Conservation (phyloP, 2,329 filamentous ascomycete genomes). For the Fusarium nelsonii region DNA sequence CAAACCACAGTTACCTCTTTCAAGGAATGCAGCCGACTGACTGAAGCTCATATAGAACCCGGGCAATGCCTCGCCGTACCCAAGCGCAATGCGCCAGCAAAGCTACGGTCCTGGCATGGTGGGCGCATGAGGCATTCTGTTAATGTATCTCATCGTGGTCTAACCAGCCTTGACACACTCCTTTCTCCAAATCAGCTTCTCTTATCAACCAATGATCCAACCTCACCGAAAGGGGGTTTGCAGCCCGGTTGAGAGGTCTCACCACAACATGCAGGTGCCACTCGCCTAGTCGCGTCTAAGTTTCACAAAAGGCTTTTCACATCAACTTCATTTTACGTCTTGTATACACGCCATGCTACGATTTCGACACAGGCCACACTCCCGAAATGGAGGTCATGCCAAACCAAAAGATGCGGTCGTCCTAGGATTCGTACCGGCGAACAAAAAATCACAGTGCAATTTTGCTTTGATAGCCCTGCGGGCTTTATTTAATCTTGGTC, state of each 20-base stretch:
- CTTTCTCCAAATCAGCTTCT: slow-evolving; percentile 7
- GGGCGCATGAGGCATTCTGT: slow-evolving; percentile 59
- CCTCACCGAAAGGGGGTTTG: slow-evolving; percentile 29
- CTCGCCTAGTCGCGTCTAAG: slow-evolving; percentile 15
- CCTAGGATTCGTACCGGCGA: slow-evolving; percentile 25
- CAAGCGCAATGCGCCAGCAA: slow-evolving; percentile 61
- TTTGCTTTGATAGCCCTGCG: slow-evolving; percentile 33
- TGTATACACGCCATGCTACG: slow-evolving; percentile 50
- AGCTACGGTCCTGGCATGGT: slow-evolving; percentile 71
- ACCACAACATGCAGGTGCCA: slow-evolving; percentile 21
- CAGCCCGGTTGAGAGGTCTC: slow-evolving; percentile 10
- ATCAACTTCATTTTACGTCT: slow-evolving; percentile 41
- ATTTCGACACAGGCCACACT: slow-evolving; percentile 44
- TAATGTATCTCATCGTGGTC: neutral
- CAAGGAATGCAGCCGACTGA: slow-evolving; percentile 54
- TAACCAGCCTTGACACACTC: neutral
- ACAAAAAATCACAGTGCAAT: slow-evolving; percentile 39
- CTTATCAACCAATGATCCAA: slow-evolving; percentile 17
- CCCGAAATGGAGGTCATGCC: slow-evolving; percentile 24
- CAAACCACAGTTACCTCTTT: slow-evolving; percentile 19
- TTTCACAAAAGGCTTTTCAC: slow-evolving; percentile 29
- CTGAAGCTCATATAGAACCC: slow-evolving; percentile 58
- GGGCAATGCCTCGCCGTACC: slow-evolving; percentile 58
- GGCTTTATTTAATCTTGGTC: slow-evolving; percentile 38
- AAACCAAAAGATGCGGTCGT: slow-evolving; percentile 29